Conservation (phyloP, 2,329 filamentous ascomycete genomes). For the Microsporum ferrugineum region DNA sequence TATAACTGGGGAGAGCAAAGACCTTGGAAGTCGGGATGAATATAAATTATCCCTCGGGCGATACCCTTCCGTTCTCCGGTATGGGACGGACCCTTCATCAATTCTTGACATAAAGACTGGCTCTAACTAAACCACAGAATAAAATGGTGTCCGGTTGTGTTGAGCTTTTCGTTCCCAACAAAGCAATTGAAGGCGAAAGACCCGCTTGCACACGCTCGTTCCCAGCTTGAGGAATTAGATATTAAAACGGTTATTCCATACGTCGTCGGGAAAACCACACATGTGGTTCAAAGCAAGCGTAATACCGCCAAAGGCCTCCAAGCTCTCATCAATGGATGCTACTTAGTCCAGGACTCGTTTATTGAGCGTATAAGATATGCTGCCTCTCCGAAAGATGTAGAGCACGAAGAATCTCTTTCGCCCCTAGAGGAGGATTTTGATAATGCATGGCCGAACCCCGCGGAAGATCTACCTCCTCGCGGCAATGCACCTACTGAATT, state of each 20-base stretch:
- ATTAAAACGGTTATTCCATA: constrained; percentile 74
- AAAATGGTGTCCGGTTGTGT: constrained; percentile 66
- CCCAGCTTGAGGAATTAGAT: constrained; percentile 68
- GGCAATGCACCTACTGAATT: constrained; percentile 64
- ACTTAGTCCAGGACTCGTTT: constrained; percentile 61
- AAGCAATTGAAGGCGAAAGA: constrained; percentile 56
- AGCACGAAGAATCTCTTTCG: constrained; percentile 41
- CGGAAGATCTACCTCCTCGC: constrained; percentile 58
- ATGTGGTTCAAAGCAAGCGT: constrained; percentile 77
- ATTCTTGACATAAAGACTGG: neutral
- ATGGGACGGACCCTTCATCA: constrained; percentile 4
- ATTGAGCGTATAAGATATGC: constrained; percentile 59
- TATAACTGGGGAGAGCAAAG: constrained; percentile 48
- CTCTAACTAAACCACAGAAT: constrained; percentile 41
- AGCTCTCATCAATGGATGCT: constrained; percentile 68
- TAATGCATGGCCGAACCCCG: constrained; percentile 62
- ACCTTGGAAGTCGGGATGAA: constrained; percentile 29
- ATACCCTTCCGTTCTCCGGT: constrained; percentile 46
- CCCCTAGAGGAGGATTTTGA: constrained; percentile 71
- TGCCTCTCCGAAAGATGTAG: constrained; percentile 41
- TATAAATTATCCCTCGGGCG: constrained; percentile 62
- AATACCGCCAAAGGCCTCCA: constrained; percentile 83
- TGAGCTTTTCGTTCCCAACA: constrained; percentile 66
- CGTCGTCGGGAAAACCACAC: constrained; percentile 59
- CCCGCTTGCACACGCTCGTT: constrained; percentile 50